Evolutionary conservation across 345 rosid genomes (phyloP), one percentile per base, ranked within the genome.

Genomic region (Citrus trifoliata): DNA sequence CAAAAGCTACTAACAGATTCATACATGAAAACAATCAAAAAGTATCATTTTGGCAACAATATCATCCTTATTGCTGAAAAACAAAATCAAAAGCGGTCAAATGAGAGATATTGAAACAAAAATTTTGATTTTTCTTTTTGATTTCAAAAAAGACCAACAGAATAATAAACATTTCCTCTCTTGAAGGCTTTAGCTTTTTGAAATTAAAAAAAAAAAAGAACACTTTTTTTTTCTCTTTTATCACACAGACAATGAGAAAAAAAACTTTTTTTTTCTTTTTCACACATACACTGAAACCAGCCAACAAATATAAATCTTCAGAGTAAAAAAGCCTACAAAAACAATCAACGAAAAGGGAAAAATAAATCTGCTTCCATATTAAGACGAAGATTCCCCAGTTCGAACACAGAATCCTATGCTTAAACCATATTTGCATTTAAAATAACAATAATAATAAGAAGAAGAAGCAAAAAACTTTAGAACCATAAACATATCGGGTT

Each of bases 391-490:
- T 60, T 58, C 73, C 48, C 25, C 69, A 40, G 58, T 61, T 7
- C 8, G 40, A 21, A 42, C 60, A 63, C 40, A 40, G 70, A 75
- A 75, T 75, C 78, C 60, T 75, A 63, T 63, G 70, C 60, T 75
- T 46, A 73, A 82, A 80, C 76, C 67, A 78, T 60, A 71, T 79
- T 83, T 73, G 78, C 83, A 80, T 83, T 42, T 64, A 67, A 76
- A 70, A 46, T 22, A 38, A 56, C 69, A 61, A 74, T 66, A 38
- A 60, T 40, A 25, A 38, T 2, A 38, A 37, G 38, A 37, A 37
- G 38, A 37, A 37, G 38, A 37, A 69, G 10, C 7, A 10, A 25
- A 79, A 33, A 72, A 55, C 55, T 55, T 46, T 58, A 8, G 53
- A 14, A 46, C 65, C 38, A 19, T 1, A 64, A 13, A 46, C n/a